Percentiles rank a stretch among this genome's conserved stretches.
Conservation (phyloP, 768 basidiomycete genomes). For the Grammothele lineata region DNA sequence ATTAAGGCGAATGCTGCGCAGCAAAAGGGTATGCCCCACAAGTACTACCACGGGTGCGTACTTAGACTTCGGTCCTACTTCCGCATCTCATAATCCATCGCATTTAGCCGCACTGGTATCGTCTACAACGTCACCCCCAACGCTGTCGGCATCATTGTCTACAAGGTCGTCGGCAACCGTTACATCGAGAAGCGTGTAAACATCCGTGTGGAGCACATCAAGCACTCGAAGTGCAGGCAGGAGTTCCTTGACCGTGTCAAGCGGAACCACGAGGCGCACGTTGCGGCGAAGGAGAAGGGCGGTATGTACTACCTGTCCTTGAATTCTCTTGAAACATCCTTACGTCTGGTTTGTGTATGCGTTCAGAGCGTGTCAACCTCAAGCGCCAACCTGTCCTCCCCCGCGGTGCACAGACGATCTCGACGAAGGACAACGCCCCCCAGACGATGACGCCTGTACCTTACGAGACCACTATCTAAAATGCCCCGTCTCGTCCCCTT, state of each 20-base stretch:
- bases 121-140: conserved; percentile 97
- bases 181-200: conserved; percentile 99
- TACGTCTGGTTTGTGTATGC: no score
- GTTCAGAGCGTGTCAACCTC: conserved; percentile 71
- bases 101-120: conserved; percentile 91
- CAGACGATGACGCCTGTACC: conserved; percentile 90
- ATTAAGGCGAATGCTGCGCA: conserved; percentile 99
- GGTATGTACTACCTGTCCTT: conserved; percentile 42
- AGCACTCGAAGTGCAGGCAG: conserved; percentile 83
- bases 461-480: conserved; percentile 96
- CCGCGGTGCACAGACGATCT: conserved; percentile 74
- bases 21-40: conserved; percentile 99
- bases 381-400: conserved; percentile 86
- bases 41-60: conserved; percentile 93
- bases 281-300: conserved; percentile 86
- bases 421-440: conserved; percentile 68
- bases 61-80: neutral
- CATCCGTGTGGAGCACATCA: conserved; percentile 92
- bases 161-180: conserved; percentile 98
- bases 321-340: neutral
- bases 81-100: neutral
- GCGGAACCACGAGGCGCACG: conserved; percentile 95
- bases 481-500: conserved; percentile 2
- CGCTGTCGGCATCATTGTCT: conserved; percentile 93
- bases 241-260: conserved; percentile 98